A percentile compares a stretch with the other conserved stretches of the same genome.
Evolutionary conservation across 192 early-diverging fungal species (phyloP).

Genomic region (Dimargaris xerosporica): DNA sequence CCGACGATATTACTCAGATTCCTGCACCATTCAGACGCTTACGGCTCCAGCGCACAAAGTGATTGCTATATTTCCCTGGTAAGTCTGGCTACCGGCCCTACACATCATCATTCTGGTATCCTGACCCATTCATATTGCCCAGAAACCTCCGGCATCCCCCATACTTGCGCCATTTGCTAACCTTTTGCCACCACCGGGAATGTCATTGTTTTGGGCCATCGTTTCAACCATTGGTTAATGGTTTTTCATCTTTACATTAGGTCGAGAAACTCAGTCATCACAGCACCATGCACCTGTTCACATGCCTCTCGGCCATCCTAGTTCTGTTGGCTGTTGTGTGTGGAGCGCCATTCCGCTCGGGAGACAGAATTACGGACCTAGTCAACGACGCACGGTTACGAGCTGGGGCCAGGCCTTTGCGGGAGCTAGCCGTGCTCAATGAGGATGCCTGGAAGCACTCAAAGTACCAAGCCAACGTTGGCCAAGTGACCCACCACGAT

Average conservation of each 20-base stretch:
- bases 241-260: not conserved
- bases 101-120: not conserved
- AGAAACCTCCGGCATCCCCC: not conserved
- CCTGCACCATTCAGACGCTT: too few relatives aligned
- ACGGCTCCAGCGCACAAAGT: not conserved
- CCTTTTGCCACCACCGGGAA: not conserved
- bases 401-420: constrained; percentile 16
- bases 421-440: constrained; percentile 19
- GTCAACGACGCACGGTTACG: constrained; percentile 26
- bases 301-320: not conserved
- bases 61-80: not conserved
- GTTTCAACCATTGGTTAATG: not conserved
- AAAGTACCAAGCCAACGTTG: constrained; percentile 22
- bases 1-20: too few relatives aligned
- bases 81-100: not conserved
- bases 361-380: constrained; percentile 18
- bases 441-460: constrained; percentile 28
- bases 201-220: not conserved
- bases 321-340: not conserved
- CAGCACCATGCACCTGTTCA: not conserved
- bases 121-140: not conserved
- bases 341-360: not conserved
- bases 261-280: not conserved
- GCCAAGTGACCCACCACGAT: constrained; percentile 26
- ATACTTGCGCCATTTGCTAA: not conserved